phyloP scores from a whole-genome alignment of 1,284 basidiomycete genomes.

The Farysia itapuensis region DNA sequence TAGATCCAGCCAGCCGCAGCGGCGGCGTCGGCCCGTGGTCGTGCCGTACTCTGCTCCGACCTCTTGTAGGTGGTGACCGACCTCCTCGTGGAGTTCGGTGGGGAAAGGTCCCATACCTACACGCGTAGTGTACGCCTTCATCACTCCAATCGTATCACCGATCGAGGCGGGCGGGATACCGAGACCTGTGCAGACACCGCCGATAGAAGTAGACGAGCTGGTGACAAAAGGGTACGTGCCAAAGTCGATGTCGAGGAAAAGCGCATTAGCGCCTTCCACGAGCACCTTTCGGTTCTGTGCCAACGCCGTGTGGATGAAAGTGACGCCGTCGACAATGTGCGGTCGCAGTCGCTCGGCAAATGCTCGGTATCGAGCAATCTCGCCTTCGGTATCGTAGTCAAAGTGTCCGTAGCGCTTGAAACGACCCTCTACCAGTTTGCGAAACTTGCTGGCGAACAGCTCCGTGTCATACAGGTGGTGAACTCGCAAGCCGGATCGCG shows the following conservation, averaged over 20 bases:
- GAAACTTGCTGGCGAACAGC: constrained; percentile 86
- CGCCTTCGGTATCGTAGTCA: constrained; percentile 96
- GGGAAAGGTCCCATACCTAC: constrained; percentile 98
- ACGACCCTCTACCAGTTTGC: constrained; percentile 90
- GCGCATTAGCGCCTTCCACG: constrained; percentile 94
- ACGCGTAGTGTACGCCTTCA: constrained; percentile 96
- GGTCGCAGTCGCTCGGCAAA: constrained; percentile 84
- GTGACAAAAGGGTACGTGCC: constrained; percentile 98
- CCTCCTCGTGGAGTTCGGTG: constrained; percentile 84
- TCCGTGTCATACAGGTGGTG: constrained; percentile 92
- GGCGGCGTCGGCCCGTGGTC: constrained; percentile 85
- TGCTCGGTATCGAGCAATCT: constrained; percentile 85
- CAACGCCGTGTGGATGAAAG: constrained; percentile 81
- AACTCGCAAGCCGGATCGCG: constrained; percentile 88
- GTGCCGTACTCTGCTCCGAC: constrained; percentile 88
- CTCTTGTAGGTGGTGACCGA: constrained; percentile 87
- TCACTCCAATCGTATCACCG: constrained; percentile 82
- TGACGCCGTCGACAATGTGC: constrained; percentile 83
- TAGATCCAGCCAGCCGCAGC: constrained; percentile 96
- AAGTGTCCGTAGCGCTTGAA: constrained; percentile 98
- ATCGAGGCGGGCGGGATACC: constrained; percentile 88
- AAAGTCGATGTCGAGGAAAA: constrained; percentile 97
- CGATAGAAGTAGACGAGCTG: constrained; percentile 86
- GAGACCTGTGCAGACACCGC: constrained; percentile 92
- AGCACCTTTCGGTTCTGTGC: constrained; percentile 74